phyloP scores from a whole-genome alignment of 352 stramenopile genomes.

The Nothophytophthora sp. region DNA sequence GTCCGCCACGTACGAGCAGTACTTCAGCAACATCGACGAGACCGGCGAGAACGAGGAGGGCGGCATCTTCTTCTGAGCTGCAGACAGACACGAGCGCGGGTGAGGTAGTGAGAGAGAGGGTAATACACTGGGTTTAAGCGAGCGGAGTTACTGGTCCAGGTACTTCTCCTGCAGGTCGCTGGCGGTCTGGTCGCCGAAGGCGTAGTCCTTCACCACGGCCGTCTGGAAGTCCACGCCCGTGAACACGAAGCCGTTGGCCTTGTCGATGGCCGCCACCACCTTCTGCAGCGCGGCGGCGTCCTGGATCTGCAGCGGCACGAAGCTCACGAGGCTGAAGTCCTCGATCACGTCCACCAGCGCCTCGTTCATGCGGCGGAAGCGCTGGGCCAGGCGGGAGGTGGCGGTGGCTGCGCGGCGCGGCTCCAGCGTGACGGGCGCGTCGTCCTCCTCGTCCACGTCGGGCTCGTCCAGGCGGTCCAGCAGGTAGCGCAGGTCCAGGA shows the following conservation, averaged over 20 bases:
- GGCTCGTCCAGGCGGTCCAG: constrained; percentile 79
- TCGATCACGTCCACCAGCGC: constrained; percentile 85
- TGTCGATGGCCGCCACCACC: constrained; percentile 77
- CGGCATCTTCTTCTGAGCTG: constrained; percentile 84
- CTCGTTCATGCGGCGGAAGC: constrained; percentile 85
- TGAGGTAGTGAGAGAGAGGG: constrained; percentile 10
- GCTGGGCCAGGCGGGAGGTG: constrained; percentile 34
- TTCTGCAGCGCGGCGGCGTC: constrained; percentile 66
- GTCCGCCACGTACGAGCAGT: constrained; percentile 86
- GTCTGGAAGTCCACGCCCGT: constrained; percentile 79
- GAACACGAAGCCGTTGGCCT: constrained; percentile 85
- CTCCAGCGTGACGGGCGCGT: constrained; percentile 38
- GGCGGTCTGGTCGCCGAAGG: constrained; percentile 61
- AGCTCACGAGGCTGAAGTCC: constrained; percentile 87
- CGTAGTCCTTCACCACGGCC: constrained; percentile 70
- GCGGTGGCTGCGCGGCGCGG: constrained; percentile 19
- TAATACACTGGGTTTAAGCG: constrained; percentile 31
- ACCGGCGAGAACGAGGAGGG: constrained; percentile 74
- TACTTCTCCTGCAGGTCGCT: constrained; percentile 75
- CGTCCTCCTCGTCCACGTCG: constrained; percentile 49
- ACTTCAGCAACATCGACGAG: constrained; percentile 88
- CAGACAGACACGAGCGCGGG: constrained; percentile 9
- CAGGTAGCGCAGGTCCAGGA: constrained; percentile 82
- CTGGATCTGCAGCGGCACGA: constrained; percentile 81
- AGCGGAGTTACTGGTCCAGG: constrained; percentile 35